These are phyloP conservation scores for Dryadomyces quercus-mongolicae DNA, from an alignment of 2,329 filamentous ascomycete genomes.

Conservation along the genomic window DNA sequence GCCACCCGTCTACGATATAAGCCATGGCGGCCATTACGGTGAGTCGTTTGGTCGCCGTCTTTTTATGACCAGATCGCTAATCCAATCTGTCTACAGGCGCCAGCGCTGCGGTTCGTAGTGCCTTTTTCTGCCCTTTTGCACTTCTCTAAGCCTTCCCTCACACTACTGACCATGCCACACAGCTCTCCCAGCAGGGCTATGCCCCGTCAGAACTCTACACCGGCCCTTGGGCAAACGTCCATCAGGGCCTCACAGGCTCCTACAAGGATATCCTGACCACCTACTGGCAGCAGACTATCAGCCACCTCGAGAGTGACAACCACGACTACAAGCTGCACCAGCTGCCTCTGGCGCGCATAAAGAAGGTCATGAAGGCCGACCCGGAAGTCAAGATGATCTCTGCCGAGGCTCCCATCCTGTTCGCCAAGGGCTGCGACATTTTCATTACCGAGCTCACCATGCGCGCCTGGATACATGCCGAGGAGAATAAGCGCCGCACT, in stretches of 20 bases:
- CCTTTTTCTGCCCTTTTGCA: no score
- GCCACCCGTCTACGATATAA: conserved; percentile 55
- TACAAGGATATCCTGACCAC: conserved; percentile 97
- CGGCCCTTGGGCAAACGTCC: conserved; percentile 91
- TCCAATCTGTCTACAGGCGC: conserved; percentile 36
- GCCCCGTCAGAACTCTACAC: conserved; percentile 91
- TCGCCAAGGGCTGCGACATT: conserved; percentile 97
- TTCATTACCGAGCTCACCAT: conserved; percentile 99
- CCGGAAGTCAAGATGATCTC: conserved; percentile 99
- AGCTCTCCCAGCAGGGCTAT: conserved; percentile 80
- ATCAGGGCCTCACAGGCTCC: conserved; percentile 82
- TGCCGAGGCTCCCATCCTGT: conserved; percentile 91
- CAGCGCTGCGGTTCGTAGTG: conserved; percentile 50
- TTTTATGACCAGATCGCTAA: not conserved
- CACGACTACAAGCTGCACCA: conserved; percentile 99
- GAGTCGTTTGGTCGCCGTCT: conserved; percentile 19
- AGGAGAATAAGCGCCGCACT: conserved; percentile 95
- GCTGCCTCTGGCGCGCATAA: conserved; percentile 91
- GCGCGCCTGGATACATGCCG: conserved; percentile 98
- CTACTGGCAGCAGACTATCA: conserved; percentile 98
- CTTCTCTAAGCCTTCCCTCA: not conserved
- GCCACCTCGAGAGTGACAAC: conserved; percentile 82
- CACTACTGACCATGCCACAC: conserved; percentile 12
- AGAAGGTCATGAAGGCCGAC: conserved; percentile 99
- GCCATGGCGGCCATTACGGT: conserved; percentile 70